phyloP scores from a whole-genome alignment of 768 basidiomycete species.

The Amanita pallidorosea region DNA sequence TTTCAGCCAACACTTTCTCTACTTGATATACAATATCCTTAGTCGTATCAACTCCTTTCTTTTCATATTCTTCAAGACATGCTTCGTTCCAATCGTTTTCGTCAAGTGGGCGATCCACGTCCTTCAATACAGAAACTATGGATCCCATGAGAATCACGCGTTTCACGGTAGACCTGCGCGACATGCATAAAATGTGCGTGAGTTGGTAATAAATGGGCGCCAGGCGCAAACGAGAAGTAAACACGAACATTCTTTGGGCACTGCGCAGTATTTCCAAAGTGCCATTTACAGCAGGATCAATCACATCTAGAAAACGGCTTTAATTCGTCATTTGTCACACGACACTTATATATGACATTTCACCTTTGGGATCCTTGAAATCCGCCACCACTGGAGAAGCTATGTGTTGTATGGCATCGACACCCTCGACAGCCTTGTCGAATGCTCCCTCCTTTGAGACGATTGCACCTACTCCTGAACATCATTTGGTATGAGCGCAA shows the following conservation, averaged over 20 bases:
- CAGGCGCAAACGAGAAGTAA: not conserved
- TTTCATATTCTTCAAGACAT: no score
- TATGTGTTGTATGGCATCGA: constrained; percentile 62
- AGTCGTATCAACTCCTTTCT: no score
- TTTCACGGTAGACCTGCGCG: constrained; percentile 30
- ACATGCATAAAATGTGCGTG: not conserved
- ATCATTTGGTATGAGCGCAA: no score
- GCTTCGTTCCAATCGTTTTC: no score
- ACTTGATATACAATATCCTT: no score
- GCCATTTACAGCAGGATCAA: constrained; percentile 63
- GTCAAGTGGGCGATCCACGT: constrained; percentile 21
- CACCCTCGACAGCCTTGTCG: constrained; percentile 67
- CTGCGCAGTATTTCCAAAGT: constrained; percentile 54
- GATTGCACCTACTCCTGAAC: not conserved
- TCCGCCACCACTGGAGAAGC: constrained; percentile 50
- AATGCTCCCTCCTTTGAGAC: constrained; percentile 48
- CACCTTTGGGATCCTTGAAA: constrained; percentile 29
- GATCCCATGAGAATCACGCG: constrained; percentile 66
- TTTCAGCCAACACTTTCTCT: constrained; percentile 56
- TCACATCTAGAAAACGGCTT: constrained; percentile 34
- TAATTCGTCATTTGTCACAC: no score
- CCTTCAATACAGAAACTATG: constrained; percentile 8
- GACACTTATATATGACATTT: not conserved
- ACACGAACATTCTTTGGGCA: constrained; percentile 41
- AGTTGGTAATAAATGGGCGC: no score